These are phyloP conservation scores for Mikania micrantha DNA, from an alignment of 129 eudicot species.

Conservation along the genomic window DNA sequence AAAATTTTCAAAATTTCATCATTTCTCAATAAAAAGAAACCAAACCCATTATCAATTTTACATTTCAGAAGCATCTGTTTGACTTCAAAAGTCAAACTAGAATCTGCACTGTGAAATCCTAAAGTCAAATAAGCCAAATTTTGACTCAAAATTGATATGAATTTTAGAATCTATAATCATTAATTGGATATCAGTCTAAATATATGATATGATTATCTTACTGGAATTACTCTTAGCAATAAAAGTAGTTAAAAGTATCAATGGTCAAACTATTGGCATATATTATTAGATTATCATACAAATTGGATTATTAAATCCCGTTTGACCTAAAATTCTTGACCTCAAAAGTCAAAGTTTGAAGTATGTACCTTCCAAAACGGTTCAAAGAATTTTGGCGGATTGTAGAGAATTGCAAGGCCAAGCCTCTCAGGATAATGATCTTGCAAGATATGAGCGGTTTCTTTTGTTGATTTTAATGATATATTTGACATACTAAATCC, in stretches of 20 bases:
- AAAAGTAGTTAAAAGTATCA: no score
- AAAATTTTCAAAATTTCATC: neutral
- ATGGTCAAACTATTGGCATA: no score
- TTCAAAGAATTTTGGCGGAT: conserved; percentile 88
- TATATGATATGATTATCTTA: no score
- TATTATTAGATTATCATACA: no score
- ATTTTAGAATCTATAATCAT: neutral
- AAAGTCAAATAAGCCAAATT: neutral
- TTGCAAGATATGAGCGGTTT: conserved; percentile 88
- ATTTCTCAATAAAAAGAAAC: neutral
- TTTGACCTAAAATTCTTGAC: neutral
- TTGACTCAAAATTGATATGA: neutral
- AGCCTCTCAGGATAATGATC: conserved; percentile 96
- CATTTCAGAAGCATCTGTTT: neutral
- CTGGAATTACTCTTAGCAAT: no score
- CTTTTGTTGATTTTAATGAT: conserved; percentile 65
- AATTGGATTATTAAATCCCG: no score
- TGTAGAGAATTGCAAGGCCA: conserved; percentile 75
- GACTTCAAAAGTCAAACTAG: conserved; percentile 15
- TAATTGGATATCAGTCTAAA: neutral
- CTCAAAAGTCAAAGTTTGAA: neutral
- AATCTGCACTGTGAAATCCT: neutral
- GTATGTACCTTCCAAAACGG: conserved; percentile 81
- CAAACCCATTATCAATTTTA: neutral
- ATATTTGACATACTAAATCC: conserved; percentile 64